phyloP scores from a whole-genome alignment of 495 filamentous ascomycete species.

The Barbatosphaeria neglecta region DNA sequence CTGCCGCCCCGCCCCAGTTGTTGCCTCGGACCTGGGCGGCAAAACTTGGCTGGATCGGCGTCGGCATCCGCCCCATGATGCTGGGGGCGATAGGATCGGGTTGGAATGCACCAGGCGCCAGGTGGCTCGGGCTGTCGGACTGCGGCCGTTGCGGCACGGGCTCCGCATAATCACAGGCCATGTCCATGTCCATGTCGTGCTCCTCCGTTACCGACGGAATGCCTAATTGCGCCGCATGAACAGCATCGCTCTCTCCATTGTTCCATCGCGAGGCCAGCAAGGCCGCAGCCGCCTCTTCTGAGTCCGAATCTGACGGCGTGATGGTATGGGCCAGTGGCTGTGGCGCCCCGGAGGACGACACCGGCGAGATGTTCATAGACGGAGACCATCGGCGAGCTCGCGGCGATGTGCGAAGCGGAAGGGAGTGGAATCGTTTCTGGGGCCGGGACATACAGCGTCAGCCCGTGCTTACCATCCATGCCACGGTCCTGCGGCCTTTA shows the following conservation, averaged over 20 bases:
- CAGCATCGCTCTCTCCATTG: background rate
- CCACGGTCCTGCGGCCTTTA: too few relatives aligned
- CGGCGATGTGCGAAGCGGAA: slow-evolving; percentile 31
- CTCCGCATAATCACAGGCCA: slow-evolving; percentile 21
- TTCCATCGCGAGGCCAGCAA: background rate
- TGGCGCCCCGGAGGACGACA: slow-evolving; percentile 4
- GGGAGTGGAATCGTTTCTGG: slow-evolving; percentile 37
- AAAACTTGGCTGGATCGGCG: slow-evolving; percentile 41
- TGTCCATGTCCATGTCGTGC: slow-evolving; percentile 44
- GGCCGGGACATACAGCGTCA: too few relatives aligned
- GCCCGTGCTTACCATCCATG: too few relatives aligned
- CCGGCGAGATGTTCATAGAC: slow-evolving; percentile 17
- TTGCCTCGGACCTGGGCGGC: slow-evolving; percentile 33
- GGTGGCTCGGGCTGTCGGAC: slow-evolving; percentile 7
- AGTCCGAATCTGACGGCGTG: slow-evolving; percentile 23
- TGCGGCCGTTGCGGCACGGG: slow-evolving; percentile 17
- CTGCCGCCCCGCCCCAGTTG: slow-evolving; percentile 21
- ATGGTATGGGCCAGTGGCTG: slow-evolving; percentile 12
- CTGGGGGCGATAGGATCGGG: slow-evolving; percentile 12
- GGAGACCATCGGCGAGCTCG: slow-evolving; percentile 25
- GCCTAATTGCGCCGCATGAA: background rate
- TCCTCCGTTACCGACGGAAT: slow-evolving; percentile 4
- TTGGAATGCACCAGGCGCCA: slow-evolving; percentile 19
- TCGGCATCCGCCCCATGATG: slow-evolving; percentile 35
- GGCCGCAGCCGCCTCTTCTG: slow-evolving; percentile 12